A percentile compares a stretch with the other conserved stretches of the same genome.
Conservation (phyloP, 768 basidiomycete species). For the Lactifluus hygrophoroides region DNA sequence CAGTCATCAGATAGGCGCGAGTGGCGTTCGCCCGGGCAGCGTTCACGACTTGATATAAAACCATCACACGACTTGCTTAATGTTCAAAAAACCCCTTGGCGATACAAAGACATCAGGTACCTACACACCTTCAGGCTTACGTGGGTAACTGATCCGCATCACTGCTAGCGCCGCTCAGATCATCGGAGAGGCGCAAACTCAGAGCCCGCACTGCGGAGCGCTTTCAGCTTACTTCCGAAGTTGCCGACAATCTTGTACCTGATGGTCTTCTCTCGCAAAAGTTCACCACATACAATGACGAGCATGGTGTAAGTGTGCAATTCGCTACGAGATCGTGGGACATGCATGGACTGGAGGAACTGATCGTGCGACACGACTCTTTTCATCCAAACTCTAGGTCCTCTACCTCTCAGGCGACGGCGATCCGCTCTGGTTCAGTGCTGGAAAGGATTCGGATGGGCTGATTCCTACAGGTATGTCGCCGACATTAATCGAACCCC, state of each 20-base stretch:
- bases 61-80: constrained; percentile 23
- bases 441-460: constrained; percentile 58
- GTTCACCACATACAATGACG: constrained; percentile 53
- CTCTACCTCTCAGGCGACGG: constrained; percentile 56
- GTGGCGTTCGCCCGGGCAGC: background rate
- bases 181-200: constrained; percentile 66
- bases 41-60: background rate
- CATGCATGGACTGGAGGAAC: background rate
- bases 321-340: background rate
- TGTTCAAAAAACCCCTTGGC: constrained; percentile 75
- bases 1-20: background rate
- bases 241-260: constrained; percentile 63
- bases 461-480: constrained; percentile 60
- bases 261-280: constrained; percentile 64
- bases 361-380: background rate
- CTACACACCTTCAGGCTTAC: background rate
- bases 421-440: constrained; percentile 71
- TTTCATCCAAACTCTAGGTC: constrained; percentile 33
- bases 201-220: constrained; percentile 46
- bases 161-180: constrained; percentile 49
- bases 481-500: background rate
- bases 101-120: constrained; percentile 59
- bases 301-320: constrained; percentile 50
- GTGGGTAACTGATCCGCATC: background rate
- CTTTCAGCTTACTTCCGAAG: constrained; percentile 43